These are phyloP conservation scores for Sclerotinia nivalis DNA, from an alignment of 2,329 filamentous ascomycete species.

Conservation along the genomic window DNA sequence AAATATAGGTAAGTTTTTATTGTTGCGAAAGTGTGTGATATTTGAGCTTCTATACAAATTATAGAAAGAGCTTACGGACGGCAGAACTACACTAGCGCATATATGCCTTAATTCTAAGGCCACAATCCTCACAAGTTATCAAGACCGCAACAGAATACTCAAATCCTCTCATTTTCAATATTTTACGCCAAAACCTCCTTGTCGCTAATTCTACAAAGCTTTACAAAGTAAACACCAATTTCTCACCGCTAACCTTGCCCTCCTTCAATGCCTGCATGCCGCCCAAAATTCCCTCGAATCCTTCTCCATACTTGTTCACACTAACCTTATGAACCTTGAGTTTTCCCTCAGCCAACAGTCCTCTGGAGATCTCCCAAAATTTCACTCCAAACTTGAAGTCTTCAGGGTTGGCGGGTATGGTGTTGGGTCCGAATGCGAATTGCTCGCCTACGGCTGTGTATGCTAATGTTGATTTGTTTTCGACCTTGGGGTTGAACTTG, in stretches of 20 bases:
- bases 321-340: conserved; percentile 42
- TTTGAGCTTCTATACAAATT: no score
- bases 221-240: conserved; percentile 49
- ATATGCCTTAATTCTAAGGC: no score
- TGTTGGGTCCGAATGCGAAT: conserved; percentile 35
- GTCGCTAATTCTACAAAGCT: no score
- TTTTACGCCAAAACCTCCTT: no score
- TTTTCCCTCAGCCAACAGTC: conserved; percentile 43
- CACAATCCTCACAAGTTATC: no score
- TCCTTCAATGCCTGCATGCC: conserved; percentile 37
- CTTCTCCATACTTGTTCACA: conserved; percentile 38
- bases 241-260: conserved; percentile 45
- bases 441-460: conserved; percentile 47
- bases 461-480: conserved; percentile 41
- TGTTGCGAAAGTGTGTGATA: no score
- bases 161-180: neutral
- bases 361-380: conserved; percentile 44
- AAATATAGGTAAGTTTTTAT: no score
- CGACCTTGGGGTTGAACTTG: conserved; percentile 45
- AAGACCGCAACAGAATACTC: neutral
- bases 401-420: conserved; percentile 32
- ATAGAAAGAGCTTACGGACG: no score
- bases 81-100: no score
- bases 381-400: conserved; percentile 42
- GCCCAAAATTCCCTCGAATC: conserved; percentile 37